phyloP scores from a whole-genome alignment of 306 rosid species.

The Dalbergia cultrata region DNA sequence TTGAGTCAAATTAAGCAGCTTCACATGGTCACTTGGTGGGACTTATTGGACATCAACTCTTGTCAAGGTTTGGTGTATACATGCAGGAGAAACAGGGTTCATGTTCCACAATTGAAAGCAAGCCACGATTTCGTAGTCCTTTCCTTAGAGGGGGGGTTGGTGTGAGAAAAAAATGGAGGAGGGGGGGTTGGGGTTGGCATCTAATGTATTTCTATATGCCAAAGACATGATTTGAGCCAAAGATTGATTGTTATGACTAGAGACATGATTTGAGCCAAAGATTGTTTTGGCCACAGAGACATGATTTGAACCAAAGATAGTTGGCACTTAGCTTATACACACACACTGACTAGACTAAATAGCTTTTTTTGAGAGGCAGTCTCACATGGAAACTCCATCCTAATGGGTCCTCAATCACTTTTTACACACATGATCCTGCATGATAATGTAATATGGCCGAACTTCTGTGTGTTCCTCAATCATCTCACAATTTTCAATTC shows the following conservation, averaged over 20 bases:
- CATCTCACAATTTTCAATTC: neutral
- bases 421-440: neutral
- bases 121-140: slow-evolving; percentile 43
- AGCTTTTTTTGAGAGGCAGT: slow-evolving; percentile 41
- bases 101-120: slow-evolving; percentile 54
- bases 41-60: slow-evolving; percentile 18
- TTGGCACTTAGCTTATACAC: neutral
- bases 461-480: neutral
- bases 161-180: neutral
- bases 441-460: neutral
- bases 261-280: slow-evolving; percentile 27
- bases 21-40: slow-evolving; percentile 33
- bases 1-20: slow-evolving; percentile 31
- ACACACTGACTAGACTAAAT: slow-evolving; percentile 53
- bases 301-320: slow-evolving; percentile 30
- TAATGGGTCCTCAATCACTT: slow-evolving; percentile 49
- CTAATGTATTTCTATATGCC: neutral
- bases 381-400: slow-evolving; percentile 26
- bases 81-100: slow-evolving; percentile 60
- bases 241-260: neutral
- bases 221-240: neutral
- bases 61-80: slow-evolving; percentile 29
- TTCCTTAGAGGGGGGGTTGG: slow-evolving; percentile 36
- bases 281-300: slow-evolving; percentile 20
- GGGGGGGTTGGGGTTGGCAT: slow-evolving; percentile 3